phyloP scores from a whole-genome alignment of 2,329 filamentous ascomycete genomes.

The Penicillium sp. region DNA sequence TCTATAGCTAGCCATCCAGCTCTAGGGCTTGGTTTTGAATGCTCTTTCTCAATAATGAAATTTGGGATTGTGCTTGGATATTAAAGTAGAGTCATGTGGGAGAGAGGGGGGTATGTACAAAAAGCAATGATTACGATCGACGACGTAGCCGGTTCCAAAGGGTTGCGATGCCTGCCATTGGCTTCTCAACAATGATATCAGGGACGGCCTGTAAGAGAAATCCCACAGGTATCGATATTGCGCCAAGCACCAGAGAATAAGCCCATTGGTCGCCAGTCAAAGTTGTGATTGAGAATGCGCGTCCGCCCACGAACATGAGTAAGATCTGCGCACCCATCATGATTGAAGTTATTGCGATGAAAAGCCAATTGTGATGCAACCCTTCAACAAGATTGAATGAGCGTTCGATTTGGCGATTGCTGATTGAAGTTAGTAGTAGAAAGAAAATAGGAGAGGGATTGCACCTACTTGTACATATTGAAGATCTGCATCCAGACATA shows the following conservation, averaged over 20 bases:
- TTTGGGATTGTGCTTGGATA: no score
- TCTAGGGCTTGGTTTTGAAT: no score
- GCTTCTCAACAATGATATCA: conserved; percentile 2
- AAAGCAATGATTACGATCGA: not conserved
- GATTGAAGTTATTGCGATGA: conserved; percentile 58
- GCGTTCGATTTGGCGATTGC: conserved; percentile 63
- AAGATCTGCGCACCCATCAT: conserved; percentile 61
- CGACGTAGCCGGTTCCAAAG: not conserved
- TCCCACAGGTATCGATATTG: conserved; percentile 54
- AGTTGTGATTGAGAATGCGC: conserved; percentile 55
- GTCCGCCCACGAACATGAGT: conserved; percentile 61
- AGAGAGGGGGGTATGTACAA: no score
- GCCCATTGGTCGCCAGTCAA: conserved; percentile 58
- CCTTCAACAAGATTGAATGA: conserved; percentile 64
- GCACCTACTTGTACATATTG: conserved; percentile 61
- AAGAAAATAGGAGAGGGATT: not conserved
- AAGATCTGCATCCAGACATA: conserved; percentile 76
- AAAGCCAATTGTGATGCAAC: conserved; percentile 59
- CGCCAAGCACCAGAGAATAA: conserved; percentile 53
- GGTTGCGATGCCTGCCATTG: not conserved
- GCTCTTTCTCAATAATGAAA: no score
- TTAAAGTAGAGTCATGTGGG: no score
- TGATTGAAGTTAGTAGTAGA: conserved; percentile 3
- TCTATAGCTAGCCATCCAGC: no score
- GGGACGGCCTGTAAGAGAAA: conserved; percentile 2